Evolutionary conservation across 176 grass and related monocot species (phyloP), one percentile per base, ranked within the genome.

Genomic region (Eleusine coracana): DNA sequence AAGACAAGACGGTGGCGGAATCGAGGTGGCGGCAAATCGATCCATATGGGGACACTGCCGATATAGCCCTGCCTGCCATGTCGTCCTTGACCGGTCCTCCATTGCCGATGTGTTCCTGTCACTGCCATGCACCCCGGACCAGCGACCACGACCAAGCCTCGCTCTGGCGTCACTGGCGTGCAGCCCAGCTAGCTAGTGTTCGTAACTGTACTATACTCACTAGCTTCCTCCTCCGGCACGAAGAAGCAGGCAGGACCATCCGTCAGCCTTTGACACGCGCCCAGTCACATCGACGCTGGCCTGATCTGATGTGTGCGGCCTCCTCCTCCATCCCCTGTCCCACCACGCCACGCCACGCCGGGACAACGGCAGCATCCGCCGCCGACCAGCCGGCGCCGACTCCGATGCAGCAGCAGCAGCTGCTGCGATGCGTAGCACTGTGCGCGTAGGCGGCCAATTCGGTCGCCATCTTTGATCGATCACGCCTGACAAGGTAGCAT

Each of bases 231-330:
- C n/a, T 27, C n/a, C 21, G n/a, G n/a, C 21, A 25, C n/a, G 58
- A 58, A 23, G 28, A 1, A 23, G 28, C 25, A 15, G 8, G 52
- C 74, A 25, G 51, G 58, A 40, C 61, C 52, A 65, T 59, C 31
- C 5, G 2, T 75, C 87, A 84, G 82, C 82, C 81, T 88, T 88
- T 84, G 87, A 75, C 80, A 74, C 80, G 80, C 36, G 79, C 66
- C 72, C 72, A 31, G 73, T 76, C 85, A 40, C 85, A 82, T 87
- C 79, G 10, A 34, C 31, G 31, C 31, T 34, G 31, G 44, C 11
- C 44, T 11, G 44, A 10, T 44, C 44, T 46, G 10, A 46, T 44
- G 5, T 44, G 41, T 44, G 46, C 40, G n/a, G 78, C 67, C 10
- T 1, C 38, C 50, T 18, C 20, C 36, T n/a, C 36, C 6, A 2